Evolutionary conservation across 345 rosid species (phyloP).

Genomic region (Linum trigynum): DNA sequence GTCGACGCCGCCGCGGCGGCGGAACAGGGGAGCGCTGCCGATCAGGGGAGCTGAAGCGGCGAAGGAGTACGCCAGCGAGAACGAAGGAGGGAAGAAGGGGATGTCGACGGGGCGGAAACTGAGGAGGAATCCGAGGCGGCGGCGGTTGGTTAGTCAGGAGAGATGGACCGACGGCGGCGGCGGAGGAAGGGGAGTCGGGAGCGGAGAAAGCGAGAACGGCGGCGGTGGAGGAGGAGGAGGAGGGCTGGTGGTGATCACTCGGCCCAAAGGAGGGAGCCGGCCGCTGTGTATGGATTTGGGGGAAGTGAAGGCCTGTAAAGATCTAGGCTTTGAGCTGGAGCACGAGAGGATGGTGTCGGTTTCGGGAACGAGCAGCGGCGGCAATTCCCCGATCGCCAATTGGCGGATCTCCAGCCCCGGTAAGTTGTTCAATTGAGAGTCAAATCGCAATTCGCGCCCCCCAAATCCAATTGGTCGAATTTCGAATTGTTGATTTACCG

Average conservation of each 20-base stretch:
- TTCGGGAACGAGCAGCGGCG: constrained; percentile 67
- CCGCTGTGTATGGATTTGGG: constrained; percentile 84
- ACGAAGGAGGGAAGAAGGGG: constrained; percentile 32
- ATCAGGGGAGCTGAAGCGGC: background rate
- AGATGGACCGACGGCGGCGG: background rate
- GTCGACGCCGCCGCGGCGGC: constrained; percentile 36
- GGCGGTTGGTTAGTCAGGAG: constrained; percentile 4
- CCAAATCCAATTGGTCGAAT: background rate
- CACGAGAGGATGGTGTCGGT: constrained; percentile 51
- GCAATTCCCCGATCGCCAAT: constrained; percentile 74
- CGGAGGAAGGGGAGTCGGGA: background rate
- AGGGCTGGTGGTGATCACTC: constrained; percentile 66
- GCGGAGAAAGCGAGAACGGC: constrained; percentile 52
- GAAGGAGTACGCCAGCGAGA: constrained; percentile 76
- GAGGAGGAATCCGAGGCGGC: constrained; percentile 30
- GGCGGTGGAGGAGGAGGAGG: constrained; percentile 21
- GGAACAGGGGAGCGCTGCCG: constrained; percentile 14
- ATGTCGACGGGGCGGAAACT: constrained; percentile 9
- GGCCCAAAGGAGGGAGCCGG: constrained; percentile 70
- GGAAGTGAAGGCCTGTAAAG: constrained; percentile 85
- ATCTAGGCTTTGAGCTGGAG: constrained; percentile 84
- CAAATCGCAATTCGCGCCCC: background rate
- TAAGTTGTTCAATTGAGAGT: constrained; percentile 13
- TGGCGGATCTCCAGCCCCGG: constrained; percentile 96
- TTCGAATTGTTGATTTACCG: background rate